Base-by-base conservation (phyloP, 2,329 filamentous ascomycete species). In the Scytalidium sp. region DNA sequence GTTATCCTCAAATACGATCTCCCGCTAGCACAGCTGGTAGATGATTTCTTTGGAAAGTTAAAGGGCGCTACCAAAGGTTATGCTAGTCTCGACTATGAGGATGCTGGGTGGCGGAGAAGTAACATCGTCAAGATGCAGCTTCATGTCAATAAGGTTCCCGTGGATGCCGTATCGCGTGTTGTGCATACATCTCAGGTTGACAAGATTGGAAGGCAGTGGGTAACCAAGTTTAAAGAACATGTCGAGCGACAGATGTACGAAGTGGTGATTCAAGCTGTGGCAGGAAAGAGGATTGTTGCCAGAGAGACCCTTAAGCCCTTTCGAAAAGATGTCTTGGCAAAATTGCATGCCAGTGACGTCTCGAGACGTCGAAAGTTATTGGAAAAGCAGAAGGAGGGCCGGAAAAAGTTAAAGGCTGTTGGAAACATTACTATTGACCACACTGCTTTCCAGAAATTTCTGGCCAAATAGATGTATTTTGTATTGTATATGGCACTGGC, bases 221-320 rank as follows among this genome's bases (percentile, higher is more conserved):
- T 97, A 5, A 84, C 82, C 39, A 96, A 96, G 69, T 97, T 99
- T 76, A 97, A 96, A 65, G 85, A 97, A 67, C 93, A 97, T 62
- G 93, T 99, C 19, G 89, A 96, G 62, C 78, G 94, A 17, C 94
- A 99, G 68, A 94, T 97, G 85, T 99, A 96, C 29, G 94, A 99
- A 72, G 84, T 99, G 19, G 77, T 97, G 49, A 97, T 99, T 56
- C 94, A 99, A 70, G 93, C 94, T 3, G 86, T 88, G 0, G 87
- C 88, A 0, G 93, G 92, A 3, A 84, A 83, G 59, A 82, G 86
- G 45, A 85, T 99, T 46, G 81, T 99, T 3, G 94, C 94, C 0
- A 79, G 94, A 63, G 94, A 97, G 67, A 97, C 92, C 0, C 85
- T 99, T 66, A 97, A 97, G 74, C 90, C 94, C 0, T 99, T 96